Evolutionary conservation across 495 filamentous ascomycete genomes (phyloP).

Genomic region (Hypoxylon fragiforme): DNA sequence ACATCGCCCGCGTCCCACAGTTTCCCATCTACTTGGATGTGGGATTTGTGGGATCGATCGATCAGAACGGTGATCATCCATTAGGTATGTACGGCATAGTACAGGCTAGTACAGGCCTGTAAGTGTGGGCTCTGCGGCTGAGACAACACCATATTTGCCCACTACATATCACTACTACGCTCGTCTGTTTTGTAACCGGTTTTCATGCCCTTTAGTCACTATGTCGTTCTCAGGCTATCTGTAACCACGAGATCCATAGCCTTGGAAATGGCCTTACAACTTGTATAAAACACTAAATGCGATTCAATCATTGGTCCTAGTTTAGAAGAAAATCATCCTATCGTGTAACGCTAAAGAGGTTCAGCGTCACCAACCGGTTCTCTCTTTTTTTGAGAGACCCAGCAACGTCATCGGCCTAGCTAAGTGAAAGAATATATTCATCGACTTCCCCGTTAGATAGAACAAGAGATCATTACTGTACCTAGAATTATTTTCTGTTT

Average conservation of each 20-base stretch:
- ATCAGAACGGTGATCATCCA: background rate
- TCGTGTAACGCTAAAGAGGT: slow-evolving; percentile 12
- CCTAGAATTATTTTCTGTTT: background rate
- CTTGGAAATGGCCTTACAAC: slow-evolving; percentile 12
- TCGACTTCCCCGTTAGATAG: background rate
- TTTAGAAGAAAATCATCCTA: background rate
- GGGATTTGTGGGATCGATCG: background rate
- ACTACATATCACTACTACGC: background rate
- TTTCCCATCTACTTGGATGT: background rate
- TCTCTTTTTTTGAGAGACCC: slow-evolving; percentile 7
- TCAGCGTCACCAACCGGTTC: slow-evolving; percentile 10
- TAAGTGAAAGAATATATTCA: background rate
- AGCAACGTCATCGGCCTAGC: slow-evolving; percentile 20
- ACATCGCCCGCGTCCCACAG: background rate
- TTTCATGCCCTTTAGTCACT: too few species aligned
- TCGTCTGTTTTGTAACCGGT: background rate
- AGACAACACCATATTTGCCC: background rate
- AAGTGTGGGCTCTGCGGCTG: too few species aligned
- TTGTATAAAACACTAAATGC: slow-evolving; percentile 1
- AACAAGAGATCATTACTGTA: slow-evolving; percentile 18
- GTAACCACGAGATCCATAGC: background rate
- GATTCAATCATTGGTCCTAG: slow-evolving; percentile 11
- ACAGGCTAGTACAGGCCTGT: background rate
- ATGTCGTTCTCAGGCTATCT: background rate
- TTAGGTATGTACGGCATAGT: background rate